phyloP scores from a whole-genome alignment of 176 grass and related monocot species.

The Tillandsia fasciculata region DNA sequence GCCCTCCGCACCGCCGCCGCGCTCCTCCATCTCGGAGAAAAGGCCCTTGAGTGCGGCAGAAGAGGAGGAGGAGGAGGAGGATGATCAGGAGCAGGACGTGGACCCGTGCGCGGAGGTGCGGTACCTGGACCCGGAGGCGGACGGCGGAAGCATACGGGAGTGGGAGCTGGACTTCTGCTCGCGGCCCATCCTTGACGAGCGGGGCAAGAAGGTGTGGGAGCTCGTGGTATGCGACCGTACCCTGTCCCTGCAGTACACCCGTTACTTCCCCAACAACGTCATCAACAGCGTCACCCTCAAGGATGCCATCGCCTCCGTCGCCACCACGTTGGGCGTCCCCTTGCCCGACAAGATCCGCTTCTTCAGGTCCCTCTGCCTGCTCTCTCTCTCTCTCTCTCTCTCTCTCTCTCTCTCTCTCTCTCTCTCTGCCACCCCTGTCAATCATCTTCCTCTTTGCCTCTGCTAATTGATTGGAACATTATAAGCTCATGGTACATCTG shows the following conservation, averaged over 20 bases:
- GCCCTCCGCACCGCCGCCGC: neutral
- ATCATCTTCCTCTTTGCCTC: neutral
- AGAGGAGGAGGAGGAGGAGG: conserved; percentile 17
- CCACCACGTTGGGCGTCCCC: conserved; percentile 44
- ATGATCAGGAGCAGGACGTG: conserved; percentile 16
- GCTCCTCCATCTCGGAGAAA: neutral
- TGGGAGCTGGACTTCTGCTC: conserved; percentile 99
- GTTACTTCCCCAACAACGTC: conserved; percentile 95
- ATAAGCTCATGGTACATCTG: neutral
- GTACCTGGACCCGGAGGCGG: conserved; percentile 65
- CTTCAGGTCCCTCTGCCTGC: conserved; percentile 41
- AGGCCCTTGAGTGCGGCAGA: neutral
- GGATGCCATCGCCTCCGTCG: conserved; percentile 62
- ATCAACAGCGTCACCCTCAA: conserved; percentile 95
- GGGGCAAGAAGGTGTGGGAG: conserved; percentile 95
- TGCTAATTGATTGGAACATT: neutral
- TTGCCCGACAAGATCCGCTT: conserved; percentile 76
- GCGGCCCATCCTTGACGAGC: conserved; percentile 69
- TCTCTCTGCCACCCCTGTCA: neutral
- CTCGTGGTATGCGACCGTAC: conserved; percentile 83
- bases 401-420: neutral
- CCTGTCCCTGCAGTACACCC: conserved; percentile 93
- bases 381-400: neutral
- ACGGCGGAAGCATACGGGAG: conserved; percentile 59
- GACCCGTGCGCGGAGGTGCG: conserved; percentile 71